Percentiles rank a stretch among this genome's conserved stretches.
phyloP scores from a whole-genome alignment of 108 stramenopile genomes.

The Cyclotella cryptica region DNA sequence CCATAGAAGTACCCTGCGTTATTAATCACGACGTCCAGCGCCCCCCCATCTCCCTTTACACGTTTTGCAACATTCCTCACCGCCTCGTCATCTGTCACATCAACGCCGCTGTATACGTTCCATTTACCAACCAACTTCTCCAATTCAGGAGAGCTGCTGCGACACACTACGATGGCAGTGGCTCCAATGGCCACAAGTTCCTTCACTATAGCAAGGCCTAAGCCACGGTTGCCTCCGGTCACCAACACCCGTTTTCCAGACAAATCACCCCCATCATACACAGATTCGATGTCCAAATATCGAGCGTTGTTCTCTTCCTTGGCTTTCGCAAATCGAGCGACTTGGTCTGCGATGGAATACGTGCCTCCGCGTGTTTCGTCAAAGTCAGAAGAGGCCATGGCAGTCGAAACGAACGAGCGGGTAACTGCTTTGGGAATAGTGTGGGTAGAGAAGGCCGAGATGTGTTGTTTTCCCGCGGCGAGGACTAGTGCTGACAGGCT shows the following conservation, averaged over 20 bases:
- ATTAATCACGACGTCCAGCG: conserved; percentile 87
- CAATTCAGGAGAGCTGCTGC: conserved; percentile 61
- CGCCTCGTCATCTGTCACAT: conserved; percentile 82
- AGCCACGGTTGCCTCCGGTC: conserved; percentile 89
- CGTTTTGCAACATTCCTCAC: conserved; percentile 69
- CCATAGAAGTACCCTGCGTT: conserved; percentile 92
- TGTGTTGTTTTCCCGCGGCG: conserved; percentile 5
- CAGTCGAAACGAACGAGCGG: conserved; percentile 2
- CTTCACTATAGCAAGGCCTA: conserved; percentile 85
- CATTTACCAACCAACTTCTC: conserved; percentile 69
- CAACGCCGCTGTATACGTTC: conserved; percentile 83
- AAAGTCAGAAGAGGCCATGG: conserved; percentile 33
- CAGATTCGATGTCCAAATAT: conserved; percentile 70
- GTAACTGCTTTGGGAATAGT: background rate
- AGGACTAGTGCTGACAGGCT: background rate
- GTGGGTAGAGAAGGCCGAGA: conserved; percentile 8
- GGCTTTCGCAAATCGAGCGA: conserved; percentile 72
- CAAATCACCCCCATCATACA: conserved; percentile 70
- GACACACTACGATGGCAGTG: conserved; percentile 78
- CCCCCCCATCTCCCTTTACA: conserved; percentile 68
- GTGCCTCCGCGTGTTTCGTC: conserved; percentile 82
- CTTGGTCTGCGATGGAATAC: conserved; percentile 81
- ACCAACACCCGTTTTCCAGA: conserved; percentile 84
- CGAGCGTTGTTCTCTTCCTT: conserved; percentile 71
- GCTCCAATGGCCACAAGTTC: conserved; percentile 79